These are phyloP conservation scores for Bodo saltans DNA, from an alignment of 78 protist genomes.

Conservation along the genomic window DNA sequence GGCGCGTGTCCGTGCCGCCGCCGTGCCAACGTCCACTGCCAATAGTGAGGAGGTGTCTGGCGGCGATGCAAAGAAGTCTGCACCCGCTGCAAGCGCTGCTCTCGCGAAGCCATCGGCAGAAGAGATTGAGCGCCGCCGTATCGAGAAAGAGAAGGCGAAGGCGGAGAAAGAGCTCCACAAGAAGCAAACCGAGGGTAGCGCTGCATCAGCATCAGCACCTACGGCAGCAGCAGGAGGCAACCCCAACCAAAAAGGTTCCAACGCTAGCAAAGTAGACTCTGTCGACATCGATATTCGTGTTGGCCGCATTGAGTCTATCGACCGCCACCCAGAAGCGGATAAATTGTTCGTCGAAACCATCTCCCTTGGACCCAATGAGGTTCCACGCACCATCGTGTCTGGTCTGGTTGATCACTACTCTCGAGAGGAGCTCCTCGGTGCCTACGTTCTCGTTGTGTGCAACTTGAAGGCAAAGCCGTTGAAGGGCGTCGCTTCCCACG, in stretches of 20 bases:
- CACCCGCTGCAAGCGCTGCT: neutral
- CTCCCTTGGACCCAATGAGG: slow-evolving; percentile 65
- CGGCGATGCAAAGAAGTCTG: neutral
- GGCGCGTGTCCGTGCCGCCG: neutral
- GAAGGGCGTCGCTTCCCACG: slow-evolving; percentile 59
- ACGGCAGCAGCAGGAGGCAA: slow-evolving; percentile 16
- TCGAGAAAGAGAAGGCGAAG: slow-evolving; percentile 4
- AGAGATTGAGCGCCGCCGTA: neutral
- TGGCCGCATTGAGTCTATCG: slow-evolving; percentile 65
- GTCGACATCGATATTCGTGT: slow-evolving; percentile 60
- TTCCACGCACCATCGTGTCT: slow-evolving; percentile 59
- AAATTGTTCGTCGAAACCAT: slow-evolving; percentile 73
- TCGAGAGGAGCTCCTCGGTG: slow-evolving; percentile 38
- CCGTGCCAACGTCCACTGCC: neutral
- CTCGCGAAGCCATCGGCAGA: neutral
- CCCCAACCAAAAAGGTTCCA: neutral
- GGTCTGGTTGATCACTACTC: slow-evolving; percentile 66
- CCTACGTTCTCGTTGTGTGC: slow-evolving; percentile 65
- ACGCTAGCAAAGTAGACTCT: neutral
- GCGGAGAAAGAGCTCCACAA: slow-evolving; percentile 6
- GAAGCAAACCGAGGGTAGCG: neutral
- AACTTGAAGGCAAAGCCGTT: slow-evolving; percentile 63
- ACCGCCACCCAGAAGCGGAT: slow-evolving; percentile 61
- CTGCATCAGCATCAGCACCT: neutral
- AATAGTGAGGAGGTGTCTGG: neutral